These are phyloP conservation scores for Melastoma candidum DNA, from an alignment of 441 rosid genomes.

Conservation along the genomic window DNA sequence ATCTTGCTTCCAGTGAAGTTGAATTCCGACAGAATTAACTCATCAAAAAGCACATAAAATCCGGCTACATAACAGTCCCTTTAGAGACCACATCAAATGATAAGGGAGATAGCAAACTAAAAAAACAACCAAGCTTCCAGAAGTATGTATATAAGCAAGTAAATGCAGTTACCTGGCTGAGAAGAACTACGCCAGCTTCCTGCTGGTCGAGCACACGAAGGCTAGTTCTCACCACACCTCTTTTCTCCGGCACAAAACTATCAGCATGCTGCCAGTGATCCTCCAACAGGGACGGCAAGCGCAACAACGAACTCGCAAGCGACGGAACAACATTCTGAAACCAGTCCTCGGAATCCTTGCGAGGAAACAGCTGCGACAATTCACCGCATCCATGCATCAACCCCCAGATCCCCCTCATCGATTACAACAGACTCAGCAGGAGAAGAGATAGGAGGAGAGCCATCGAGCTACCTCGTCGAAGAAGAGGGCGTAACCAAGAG, in stretches of 20 bases:
- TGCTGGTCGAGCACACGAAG: conserved; percentile 58
- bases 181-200: conserved; percentile 65
- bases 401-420: background rate
- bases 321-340: conserved; percentile 55
- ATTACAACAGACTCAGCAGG: background rate
- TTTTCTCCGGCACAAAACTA: conserved; percentile 18
- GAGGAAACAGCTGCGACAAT: conserved; percentile 37
- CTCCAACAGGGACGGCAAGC: conserved; percentile 55
- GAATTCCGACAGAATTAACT: background rate
- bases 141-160: background rate
- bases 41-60: background rate
- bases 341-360: conserved; percentile 48
- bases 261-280: conserved; percentile 47
- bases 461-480: conserved; percentile 54
- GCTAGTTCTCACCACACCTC: conserved; percentile 27
- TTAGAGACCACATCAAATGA: background rate
- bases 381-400: background rate
- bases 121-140: background rate
- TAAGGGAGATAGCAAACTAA: background rate
- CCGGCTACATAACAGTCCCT: background rate
- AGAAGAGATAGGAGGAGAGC: background rate
- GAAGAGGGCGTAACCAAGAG: conserved; percentile 55
- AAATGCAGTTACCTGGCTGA: conserved; percentile 51
- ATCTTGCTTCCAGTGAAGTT: no score
- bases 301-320: conserved; percentile 50